Evolutionary conservation across 345 rosid genomes (phyloP), one percentile per base, ranked within the genome.

Genomic region (Euphorbia peplus): DNA sequence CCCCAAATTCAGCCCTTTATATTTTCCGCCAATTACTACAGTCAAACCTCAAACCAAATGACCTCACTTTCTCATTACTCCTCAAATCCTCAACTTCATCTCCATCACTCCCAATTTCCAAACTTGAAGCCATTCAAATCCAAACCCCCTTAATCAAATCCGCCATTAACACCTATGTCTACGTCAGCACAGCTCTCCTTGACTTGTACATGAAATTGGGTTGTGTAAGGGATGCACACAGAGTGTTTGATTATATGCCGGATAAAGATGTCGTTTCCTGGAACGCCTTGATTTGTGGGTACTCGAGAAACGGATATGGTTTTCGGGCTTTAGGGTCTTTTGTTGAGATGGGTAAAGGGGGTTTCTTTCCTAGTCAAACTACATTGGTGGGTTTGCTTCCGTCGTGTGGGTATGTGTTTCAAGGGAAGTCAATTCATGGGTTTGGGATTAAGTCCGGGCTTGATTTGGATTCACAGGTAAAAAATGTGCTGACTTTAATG

Each of bases 221-320:
- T 10, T 81, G 72, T 14, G 39, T 74, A 6, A 28, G 19, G 1
- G 47, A 24, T 26, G 92, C 96, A 25, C 88, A 67, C 9, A 60
- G 30, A 55, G 7, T 88, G 79, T 85, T 87, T 72, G 95, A 87
- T 44, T 79, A 73, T 79, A 90, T 88, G 89, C 87, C 84, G 64
- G 79, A 73, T 0, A 85, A 88, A 79, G 93, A 92, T 74, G 78
- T 72, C 15, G 87, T 92, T 58, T 75, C 86, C 68, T 91, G 97
- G 97, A 89, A 91, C 55, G 92, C 92, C 19, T 69, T 89, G 72
- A 88, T 92, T 54, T 85, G 83, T 69, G 98, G 95, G 60, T 90
- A 82, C 37, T 85, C 98, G 4, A 73, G 86, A 48, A 86, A 82
- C 26, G 88, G 95, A 15, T 78, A 47, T 47, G 84, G 79, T 56